Evolutionary conservation across 345 rosid genomes (phyloP), one percentile per base, ranked within the genome.

Genomic region (Populus ilicifolia): DNA sequence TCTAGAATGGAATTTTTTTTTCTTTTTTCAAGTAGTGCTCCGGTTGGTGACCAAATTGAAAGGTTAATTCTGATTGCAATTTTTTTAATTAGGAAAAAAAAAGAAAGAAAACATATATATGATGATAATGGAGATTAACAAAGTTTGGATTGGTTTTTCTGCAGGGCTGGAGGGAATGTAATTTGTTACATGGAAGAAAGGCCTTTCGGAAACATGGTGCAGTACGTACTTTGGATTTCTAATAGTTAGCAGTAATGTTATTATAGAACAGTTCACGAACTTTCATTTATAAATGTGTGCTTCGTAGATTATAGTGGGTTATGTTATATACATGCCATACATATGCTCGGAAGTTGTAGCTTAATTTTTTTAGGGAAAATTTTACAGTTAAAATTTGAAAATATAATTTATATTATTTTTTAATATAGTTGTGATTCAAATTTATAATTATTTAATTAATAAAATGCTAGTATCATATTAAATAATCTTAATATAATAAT

Each of bases 191-290:
- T 43, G 52, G 41, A 61, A 72, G 50, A 8, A n/a, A 71, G 20
- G 18, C 41, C 69, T 21, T 52, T 21, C 25, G 46, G 68, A 68
- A 4, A 48, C 41, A 78, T 41, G 6, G 30, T 33, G 75, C 33
- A 71, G 39, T 38, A 50, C 14, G 27, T 54, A 27, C 74, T 20
- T 16, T 20, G 35, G 63, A 5, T 41, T 67, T 29, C 43, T 46
- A 33, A 33, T 33, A 33, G 36, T 44, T 46, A 71, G 56, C 67
- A 75, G 72, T 75, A 59, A 54, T 64, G 38, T n/a, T 46, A n/a
- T 13, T 21, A 66, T 48, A 75, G 71, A 75, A 66, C 56, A 74
- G 17, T 73, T 44, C 30, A 64, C 21, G 23, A 74, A 41, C 77
- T 75, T 75, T 65, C 46, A 65, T 33, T 2, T 41, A 41, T 41